Evolutionary conservation across 1,284 basidiomycete species (phyloP), one percentile per base, ranked within the genome.

Genomic region (Cutaneotrichosporon cyanovorans): DNA sequence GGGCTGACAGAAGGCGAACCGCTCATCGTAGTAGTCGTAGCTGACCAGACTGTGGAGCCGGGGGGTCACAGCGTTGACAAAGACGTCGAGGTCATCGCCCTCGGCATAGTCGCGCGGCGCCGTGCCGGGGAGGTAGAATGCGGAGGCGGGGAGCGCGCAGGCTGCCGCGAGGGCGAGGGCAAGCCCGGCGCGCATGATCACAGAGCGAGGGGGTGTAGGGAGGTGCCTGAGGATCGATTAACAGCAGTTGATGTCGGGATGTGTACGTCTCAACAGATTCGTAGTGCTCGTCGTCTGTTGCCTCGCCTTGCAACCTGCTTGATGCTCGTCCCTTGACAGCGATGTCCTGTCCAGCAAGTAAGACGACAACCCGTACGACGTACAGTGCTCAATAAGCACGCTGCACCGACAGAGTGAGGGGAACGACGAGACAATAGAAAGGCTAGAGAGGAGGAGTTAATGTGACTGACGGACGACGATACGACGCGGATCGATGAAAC

Each of bases 1-100:
- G 6, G 93, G 93, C 54, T 78, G 62, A 65, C 93, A 97, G 71
- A 97, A 97, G 55, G 83, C 83, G 58, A 97, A 86, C 36, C 81
- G 72, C 3, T 42, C 34, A 51, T 62, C 60, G 46, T 58, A 59
- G 42, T 58, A 61, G 50, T 68, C 68, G 50, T 64, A 54, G 11
- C 65, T 63, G 31, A 68, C 60, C 39, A 66, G 53, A 4, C 61
- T 64, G 61, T 87, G 79, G 59, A 89, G 75, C 80, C 86, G 88
- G 5, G 88, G 88, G 22, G 87, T 89, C 50, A 92, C 75, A 1
- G 87, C 83, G 68, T 92, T 92, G 61, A 91, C 66, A 44, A 63
- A 82, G 28, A 90, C 76, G 49, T 84, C 79, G 38, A 91, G 85
- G 50, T 74, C 71, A 53, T 91, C 86, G 43, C 82, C 82, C 45